Base-by-base conservation (phyloP, 768 basidiomycete species). In the Chalciporus chontae region DNA sequence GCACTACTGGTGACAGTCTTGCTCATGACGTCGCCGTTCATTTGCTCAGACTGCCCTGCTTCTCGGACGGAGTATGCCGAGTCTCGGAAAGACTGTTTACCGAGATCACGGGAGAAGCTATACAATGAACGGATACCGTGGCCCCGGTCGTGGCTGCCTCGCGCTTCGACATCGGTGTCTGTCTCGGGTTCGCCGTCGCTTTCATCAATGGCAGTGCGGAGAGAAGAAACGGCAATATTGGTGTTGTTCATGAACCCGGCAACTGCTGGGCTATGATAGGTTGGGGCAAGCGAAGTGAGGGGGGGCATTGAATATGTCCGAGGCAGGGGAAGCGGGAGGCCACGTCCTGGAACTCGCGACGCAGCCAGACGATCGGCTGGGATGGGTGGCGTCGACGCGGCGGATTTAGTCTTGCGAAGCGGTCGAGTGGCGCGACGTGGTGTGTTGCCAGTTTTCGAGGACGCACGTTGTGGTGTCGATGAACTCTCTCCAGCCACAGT, bases 191-290 rank as follows among this genome's bases (percentile, higher is more conserved):
- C 66, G 13, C 60, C 66, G 41, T 68, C 66, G 31, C 68, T 68
- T 55, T 67, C 66, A 36, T 69, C 68, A 10, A 68, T 69, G 17
- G 68, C 64, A 1, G 67, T 68, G 13, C 67, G 66, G 24, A 68
- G 62, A 39, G 67, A 68, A 3, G 67, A 68, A 14, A 68, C 68
- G n/a, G 67, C 67, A 13, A 68, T 68, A 42, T 69, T 69, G 9
- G 67, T 68, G 50, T 69, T 68, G 51, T 56, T 57, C 67, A 68
- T 66, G 46, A 68, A 70, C 39, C 68, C 68, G 15, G 43, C 55
- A 3, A 24, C 32, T 19, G 56, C 49, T 15, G 67, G 64, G 24
- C 52, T 44, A 47, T 63, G 66, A 45, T 68, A 68, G 37, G 68
- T 29, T 6, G 66, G 26, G 3, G 60, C 17, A 8, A 69, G 50